Base-by-base conservation (phyloP, 2,329 filamentous ascomycete species). In the Westerdykella aurantiaca region DNA sequence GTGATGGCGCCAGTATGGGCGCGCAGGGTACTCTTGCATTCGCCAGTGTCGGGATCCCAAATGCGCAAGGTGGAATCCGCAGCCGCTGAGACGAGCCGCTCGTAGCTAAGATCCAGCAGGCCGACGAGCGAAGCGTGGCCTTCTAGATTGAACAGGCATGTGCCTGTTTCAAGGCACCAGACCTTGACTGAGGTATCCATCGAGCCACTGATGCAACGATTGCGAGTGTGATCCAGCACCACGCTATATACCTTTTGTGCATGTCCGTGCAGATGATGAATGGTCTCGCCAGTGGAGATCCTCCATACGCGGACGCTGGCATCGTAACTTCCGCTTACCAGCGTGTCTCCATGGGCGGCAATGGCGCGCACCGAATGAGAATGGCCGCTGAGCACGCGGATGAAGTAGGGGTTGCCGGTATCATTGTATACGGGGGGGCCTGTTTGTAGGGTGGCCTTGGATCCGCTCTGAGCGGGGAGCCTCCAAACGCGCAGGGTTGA, bases 161-260 rank as follows among this genome's bases (percentile, higher is more conserved):
- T 74, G 0, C 93, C 93, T 2, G 86, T 93, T 23, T 88, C 83
- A 12, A 98, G 77, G 47, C 91, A 93, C 93, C 93, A 98, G 11
- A 98, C 91, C 69, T 96, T 97, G 63, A 98, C 93, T 51, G 90
- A 78, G 50, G 93, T 95, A 66, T 98, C 93, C 93, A 98, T 98
- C 6, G 90, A 95, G 11, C 93, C 93, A 50, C 90, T 96, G 51
- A 98, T 97, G 69, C 93, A 98, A 34, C 91, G 85, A 60, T 94
- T 95, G 46, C 93, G 86, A 57, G 85, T 83, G 54, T 89, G 85
- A 60, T 98, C 93, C 17, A 97, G 74, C 7, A 98, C 93, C 7
- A 98, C 93, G 48, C 90, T 96, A 66, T 98, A 98, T 0, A 98
- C 93, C 66, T 98, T 97, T 64, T 91, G 83, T 0, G 81, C 79